phyloP scores from a whole-genome alignment of 805 yeast species.

The Saturnispora besseyi region DNA sequence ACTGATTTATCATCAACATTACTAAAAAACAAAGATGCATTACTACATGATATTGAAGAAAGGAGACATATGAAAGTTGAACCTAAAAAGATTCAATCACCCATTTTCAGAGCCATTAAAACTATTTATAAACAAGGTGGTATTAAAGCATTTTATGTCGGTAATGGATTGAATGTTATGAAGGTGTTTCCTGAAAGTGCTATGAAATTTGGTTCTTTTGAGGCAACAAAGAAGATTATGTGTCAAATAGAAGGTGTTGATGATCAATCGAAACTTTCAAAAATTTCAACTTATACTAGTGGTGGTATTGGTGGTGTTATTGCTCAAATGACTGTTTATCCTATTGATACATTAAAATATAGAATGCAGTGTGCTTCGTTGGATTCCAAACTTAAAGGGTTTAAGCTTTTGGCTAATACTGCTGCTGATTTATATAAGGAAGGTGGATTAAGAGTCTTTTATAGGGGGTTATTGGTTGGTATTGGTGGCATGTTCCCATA shows the following conservation, averaged over 20 bases:
- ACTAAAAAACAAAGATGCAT: slow-evolving; percentile 43
- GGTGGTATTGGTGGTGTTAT: slow-evolving; percentile 97
- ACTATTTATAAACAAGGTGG: slow-evolving; percentile 87
- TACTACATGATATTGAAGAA: slow-evolving; percentile 26
- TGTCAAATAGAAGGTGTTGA: slow-evolving; percentile 68
- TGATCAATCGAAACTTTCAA: slow-evolving; percentile 62
- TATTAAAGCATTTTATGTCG: slow-evolving; percentile 78
- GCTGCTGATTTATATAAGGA: slow-evolving; percentile 69
- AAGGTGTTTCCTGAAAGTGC: slow-evolving; percentile 97
- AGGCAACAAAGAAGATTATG: slow-evolving; percentile 67
- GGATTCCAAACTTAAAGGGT: slow-evolving; percentile 53
- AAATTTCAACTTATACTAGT: slow-evolving; percentile 72
- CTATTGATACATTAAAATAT: slow-evolving; percentile 89
- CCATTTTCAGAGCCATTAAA: slow-evolving; percentile 70
- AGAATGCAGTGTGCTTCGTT: slow-evolving; percentile 88
- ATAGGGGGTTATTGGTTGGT: slow-evolving; percentile 87
- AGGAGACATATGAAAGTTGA: slow-evolving; percentile 34
- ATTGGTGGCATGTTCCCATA: slow-evolving; percentile 94
- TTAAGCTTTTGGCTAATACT: slow-evolving; percentile 50
- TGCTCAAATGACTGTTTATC: slow-evolving; percentile 88
- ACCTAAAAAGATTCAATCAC: slow-evolving; percentile 51
- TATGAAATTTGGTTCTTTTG: slow-evolving; percentile 94
- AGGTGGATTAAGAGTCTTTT: slow-evolving; percentile 73
- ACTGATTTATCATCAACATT: slow-evolving; percentile 70
- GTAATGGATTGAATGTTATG: slow-evolving; percentile 86